Evolutionary conservation across 2,329 filamentous ascomycete species (phyloP).

Genomic region (Aureobasidium sp.): DNA sequence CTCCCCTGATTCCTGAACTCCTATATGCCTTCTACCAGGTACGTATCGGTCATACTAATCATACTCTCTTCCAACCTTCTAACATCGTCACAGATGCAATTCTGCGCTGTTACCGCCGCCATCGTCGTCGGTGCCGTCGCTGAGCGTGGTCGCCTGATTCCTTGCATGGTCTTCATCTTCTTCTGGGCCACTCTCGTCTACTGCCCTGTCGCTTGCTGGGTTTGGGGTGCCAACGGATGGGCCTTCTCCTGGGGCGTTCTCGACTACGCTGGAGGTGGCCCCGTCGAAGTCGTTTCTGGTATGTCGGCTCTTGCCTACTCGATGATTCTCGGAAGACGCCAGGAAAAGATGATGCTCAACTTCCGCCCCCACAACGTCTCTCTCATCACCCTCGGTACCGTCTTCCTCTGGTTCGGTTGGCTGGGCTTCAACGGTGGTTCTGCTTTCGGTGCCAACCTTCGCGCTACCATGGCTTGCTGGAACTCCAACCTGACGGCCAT

Average conservation of each 20-base stretch:
- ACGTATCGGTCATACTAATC: conserved; percentile 19
- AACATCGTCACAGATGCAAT: conserved; percentile 66
- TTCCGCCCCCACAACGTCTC: conserved; percentile 99
- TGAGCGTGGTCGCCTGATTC: conserved; percentile 85
- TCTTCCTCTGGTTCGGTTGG: conserved; percentile 98
- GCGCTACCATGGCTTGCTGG: conserved; percentile 95
- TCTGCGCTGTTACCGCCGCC: conserved; percentile 83
- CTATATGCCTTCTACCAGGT: conserved; percentile 93
- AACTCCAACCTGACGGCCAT: conserved; percentile 91
- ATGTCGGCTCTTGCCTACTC: conserved; percentile 91
- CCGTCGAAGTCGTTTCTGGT: conserved; percentile 94
- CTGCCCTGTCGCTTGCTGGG: conserved; percentile 94
- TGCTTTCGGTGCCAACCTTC: conserved; percentile 59
- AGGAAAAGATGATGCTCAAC: conserved; percentile 99
- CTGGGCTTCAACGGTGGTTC: conserved; percentile 91
- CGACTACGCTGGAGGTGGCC: conserved; percentile 92
- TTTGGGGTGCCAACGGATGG: conserved; percentile 94
- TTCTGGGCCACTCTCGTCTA: conserved; percentile 96
- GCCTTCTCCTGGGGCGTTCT: conserved; percentile 81
- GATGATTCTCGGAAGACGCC: conserved; percentile 86
- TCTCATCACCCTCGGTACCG: conserved; percentile 87
- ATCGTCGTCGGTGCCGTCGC: conserved; percentile 89
- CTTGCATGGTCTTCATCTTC: conserved; percentile 91
- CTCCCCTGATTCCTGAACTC: conserved; percentile 77
- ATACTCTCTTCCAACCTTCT: not conserved